Conservation (phyloP, 805 yeast species). For the Candida taoyuanica region DNA sequence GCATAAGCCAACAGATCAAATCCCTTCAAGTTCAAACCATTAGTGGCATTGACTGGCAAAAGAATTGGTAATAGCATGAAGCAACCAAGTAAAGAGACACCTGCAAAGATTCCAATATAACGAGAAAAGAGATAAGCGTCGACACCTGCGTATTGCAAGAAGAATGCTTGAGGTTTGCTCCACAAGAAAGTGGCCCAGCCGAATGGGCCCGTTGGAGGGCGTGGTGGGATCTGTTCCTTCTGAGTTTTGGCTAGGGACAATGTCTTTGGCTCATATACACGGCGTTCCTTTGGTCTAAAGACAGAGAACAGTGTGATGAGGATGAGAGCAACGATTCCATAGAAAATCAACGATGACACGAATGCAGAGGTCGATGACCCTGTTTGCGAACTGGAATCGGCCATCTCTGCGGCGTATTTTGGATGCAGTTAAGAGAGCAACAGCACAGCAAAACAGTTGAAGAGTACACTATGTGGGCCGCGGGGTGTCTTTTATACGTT, state of each 20-base stretch:
- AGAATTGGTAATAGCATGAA: slow-evolving; percentile 44
- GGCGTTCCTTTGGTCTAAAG: slow-evolving; percentile 57
- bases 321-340: slow-evolving; percentile 52
- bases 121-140: slow-evolving; percentile 78
- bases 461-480: neutral
- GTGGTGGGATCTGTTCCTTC: slow-evolving; percentile 20
- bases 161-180: slow-evolving; percentile 51
- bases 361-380: slow-evolving; percentile 72
- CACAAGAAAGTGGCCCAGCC: slow-evolving; percentile 53
- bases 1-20: slow-evolving; percentile 62
- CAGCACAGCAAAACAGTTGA: neutral
- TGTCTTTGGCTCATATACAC: slow-evolving; percentile 81
- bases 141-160: slow-evolving; percentile 64
- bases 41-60: slow-evolving; percentile 71
- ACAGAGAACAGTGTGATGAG: slow-evolving; percentile 59
- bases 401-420: slow-evolving; percentile 1
- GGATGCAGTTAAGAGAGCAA: too few species aligned
- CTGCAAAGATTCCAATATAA: slow-evolving; percentile 51
- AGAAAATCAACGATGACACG: slow-evolving; percentile 64
- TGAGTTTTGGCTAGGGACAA: slow-evolving; percentile 54
- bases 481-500: slow-evolving; percentile 1
- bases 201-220: slow-evolving; percentile 43
- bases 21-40: slow-evolving; percentile 51
- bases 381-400: slow-evolving; percentile 18
- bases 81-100: slow-evolving; percentile 16